phyloP scores from a whole-genome alignment of 192 early-diverging fungal species.

The Lunasporangiospora selenospora region DNA sequence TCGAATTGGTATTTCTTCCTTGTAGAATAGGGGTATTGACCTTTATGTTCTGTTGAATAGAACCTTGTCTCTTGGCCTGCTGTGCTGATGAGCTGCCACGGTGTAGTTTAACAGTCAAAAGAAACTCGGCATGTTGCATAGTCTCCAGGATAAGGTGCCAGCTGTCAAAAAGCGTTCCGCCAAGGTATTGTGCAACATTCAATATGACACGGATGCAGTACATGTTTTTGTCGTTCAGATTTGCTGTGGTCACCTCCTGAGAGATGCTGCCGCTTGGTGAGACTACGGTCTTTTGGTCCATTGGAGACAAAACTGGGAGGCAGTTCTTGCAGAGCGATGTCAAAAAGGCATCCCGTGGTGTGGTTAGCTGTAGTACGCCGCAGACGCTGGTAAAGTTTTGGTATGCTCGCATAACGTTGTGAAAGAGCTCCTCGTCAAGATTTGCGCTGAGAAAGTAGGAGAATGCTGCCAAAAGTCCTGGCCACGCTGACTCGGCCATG shows the following conservation, averaged over 20 bases:
- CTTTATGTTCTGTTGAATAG: too few species aligned
- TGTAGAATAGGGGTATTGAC: too few species aligned
- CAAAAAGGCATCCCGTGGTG: slow-evolving; percentile 87
- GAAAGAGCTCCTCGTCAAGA: slow-evolving; percentile 87
- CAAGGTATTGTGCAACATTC: slow-evolving; percentile 74
- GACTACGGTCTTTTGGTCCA: slow-evolving; percentile 30
- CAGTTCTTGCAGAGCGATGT: slow-evolving; percentile 84
- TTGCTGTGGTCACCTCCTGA: slow-evolving; percentile 14
- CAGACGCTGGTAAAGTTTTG: slow-evolving; percentile 80
- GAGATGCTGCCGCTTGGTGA: slow-evolving; percentile 15
- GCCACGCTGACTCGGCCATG: slow-evolving; percentile 85
- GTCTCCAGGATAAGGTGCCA: slow-evolving; percentile 93
- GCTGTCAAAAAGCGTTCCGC: slow-evolving; percentile 72
- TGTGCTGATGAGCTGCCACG: slow-evolving; percentile 46
- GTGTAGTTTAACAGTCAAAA: slow-evolving; percentile 61
- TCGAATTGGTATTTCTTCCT: slow-evolving; percentile 2
- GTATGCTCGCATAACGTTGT: slow-evolving; percentile 69
- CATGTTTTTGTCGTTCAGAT: slow-evolving; percentile 80
- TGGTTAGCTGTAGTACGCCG: slow-evolving; percentile 78
- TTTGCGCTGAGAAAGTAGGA: slow-evolving; percentile 78
- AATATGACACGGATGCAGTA: slow-evolving; percentile 77
- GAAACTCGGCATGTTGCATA: slow-evolving; percentile 84
- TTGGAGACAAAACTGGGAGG: slow-evolving; percentile 66
- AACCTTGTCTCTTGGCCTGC: slow-evolving; percentile 34
- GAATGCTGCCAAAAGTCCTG: slow-evolving; percentile 76